Conservation (phyloP, 208 protist genomes). For the Acanthamoeba castellanii region DNA sequence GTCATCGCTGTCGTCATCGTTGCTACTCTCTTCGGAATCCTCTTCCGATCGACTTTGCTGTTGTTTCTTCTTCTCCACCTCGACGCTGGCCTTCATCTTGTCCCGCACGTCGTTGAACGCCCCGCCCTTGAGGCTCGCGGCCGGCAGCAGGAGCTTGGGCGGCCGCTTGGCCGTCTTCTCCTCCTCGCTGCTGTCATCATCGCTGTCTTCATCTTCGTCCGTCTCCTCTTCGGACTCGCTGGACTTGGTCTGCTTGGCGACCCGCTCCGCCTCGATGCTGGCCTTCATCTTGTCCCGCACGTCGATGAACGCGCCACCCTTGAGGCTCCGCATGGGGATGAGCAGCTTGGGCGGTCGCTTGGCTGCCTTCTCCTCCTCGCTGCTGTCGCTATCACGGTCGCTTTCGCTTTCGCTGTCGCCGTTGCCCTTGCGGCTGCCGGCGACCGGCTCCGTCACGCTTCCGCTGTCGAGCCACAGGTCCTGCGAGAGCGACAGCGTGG, state of each 20-base stretch:
- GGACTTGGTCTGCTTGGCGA: not conserved
- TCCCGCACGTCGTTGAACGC: not conserved
- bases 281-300: not conserved
- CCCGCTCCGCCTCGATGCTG: not conserved
- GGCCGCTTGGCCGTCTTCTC: not conserved
- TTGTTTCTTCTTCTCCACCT: not conserved
- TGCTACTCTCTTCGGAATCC: not conserved
- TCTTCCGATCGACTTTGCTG: not conserved
- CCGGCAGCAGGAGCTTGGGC: not conserved
- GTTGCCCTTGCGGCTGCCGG: not conserved
- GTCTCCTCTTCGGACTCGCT: not conserved
- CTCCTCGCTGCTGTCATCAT: not conserved
- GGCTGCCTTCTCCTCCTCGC: not conserved
- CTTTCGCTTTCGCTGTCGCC: not conserved
- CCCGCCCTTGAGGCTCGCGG: not conserved
- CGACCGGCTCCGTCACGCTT: not conserved
- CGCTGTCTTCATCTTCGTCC: not conserved
- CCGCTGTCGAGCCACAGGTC: not conserved
- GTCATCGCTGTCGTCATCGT: not conserved
- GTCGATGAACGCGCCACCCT: not conserved
- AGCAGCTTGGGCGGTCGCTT: conserved; percentile 15
- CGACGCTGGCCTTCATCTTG: not conserved
- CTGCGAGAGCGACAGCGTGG: not conserved
- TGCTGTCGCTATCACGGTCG: not conserved
- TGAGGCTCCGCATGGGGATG: not conserved